Base-by-base conservation (phyloP, 1,139 yeast species). In the Yamadazyma triangularis region DNA sequence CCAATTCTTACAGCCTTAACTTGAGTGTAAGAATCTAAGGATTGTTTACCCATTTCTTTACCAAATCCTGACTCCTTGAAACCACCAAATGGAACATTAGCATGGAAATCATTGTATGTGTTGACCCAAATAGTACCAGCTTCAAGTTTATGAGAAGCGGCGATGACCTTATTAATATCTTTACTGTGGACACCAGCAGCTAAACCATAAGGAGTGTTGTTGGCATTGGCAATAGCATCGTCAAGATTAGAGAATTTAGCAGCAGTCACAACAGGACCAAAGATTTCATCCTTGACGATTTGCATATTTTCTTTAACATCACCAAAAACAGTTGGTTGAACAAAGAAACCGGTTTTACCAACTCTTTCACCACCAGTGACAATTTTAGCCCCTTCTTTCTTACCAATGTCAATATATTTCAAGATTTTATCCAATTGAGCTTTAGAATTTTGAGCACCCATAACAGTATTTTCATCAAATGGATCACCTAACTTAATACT, bases 121-220 rank as follows among this genome's bases (percentile, higher is more conserved):
- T 86, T 86, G 55, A 83, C 71, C 91, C 93, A 85, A 45, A 85
- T 73, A 36, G 89, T 80, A 60, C 95, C 95, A 35, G 95, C 85
- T 54, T 74, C 73, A 42, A 85, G 58, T 57, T 72, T 68, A 66
- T 72, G 72, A 37, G 93, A 63, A 37, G 82, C 88, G 37, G 71
- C 71, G 40, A 78, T 57, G 25, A 76, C 79, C 51, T 83, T 94
- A 37, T 85, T 72, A 23, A 84, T 74, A 33, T 80, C 74, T 39
- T 71, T 64, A 30, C 95, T 73, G 65, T 73, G 88, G 36, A 88
- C 74, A 60, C 89, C 89, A 15, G 89, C 79, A 51, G 91, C 94
- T 51, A 85, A 74, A 52, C 95, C 95, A 57, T 81, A 85, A 39
- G 73, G 75, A 28, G 87, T 68, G 58, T 77, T 76, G 62, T 85